Evolutionary conservation across 352 stramenopile genomes (phyloP), one percentile per base, ranked within the genome.

Genomic region (Phytophthora kernoviae): DNA sequence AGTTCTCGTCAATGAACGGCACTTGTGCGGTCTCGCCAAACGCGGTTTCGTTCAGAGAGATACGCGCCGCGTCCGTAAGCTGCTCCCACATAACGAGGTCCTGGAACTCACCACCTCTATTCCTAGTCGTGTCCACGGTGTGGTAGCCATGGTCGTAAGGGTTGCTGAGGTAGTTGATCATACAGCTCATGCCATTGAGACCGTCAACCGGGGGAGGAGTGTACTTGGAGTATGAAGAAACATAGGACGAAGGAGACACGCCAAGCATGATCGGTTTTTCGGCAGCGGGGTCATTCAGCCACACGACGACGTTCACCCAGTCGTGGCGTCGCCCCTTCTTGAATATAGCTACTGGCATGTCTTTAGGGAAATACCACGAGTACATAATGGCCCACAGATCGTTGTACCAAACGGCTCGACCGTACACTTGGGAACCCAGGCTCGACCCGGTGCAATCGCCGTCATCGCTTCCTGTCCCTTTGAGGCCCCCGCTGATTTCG

Each of bases 301-400:
- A 79, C 27, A 79, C 54, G 1, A 76, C 49, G 33, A 71, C 42
- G 51, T 68, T 65, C 20, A 61, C 62, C 66, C 62, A 76, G 26
- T 71, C 56, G 41, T 79, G 66, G 37, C 62, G 65, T 27, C 70
- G 48, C 2, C 70, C 65, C 21, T 70, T 40, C 1, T 18, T 36
- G 18, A 67, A 53, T 17, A 55, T 47, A 10, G 63, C 32, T 20
- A 24, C 49, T n/a, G 45, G 54, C 36, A 53, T 64, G 48, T 80
- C 61, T 56, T 80, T 80, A n/a, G 68, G 66, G 54, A 79, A 71
- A 58, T 79, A 79, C 68, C 68, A 77, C 30, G 64, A 46, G 53
- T 70, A 65, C 42, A 65, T 70, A 59, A 70, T 55, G 18, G 54
- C 62, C 43, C 49, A 62, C n/a, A 50, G 7, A 11, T 43, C 44